A percentile compares a stretch with the other conserved stretches of the same genome.
Conservation (phyloP, 2,329 filamentous ascomycete species). For the Penicillium sumatraense region DNA sequence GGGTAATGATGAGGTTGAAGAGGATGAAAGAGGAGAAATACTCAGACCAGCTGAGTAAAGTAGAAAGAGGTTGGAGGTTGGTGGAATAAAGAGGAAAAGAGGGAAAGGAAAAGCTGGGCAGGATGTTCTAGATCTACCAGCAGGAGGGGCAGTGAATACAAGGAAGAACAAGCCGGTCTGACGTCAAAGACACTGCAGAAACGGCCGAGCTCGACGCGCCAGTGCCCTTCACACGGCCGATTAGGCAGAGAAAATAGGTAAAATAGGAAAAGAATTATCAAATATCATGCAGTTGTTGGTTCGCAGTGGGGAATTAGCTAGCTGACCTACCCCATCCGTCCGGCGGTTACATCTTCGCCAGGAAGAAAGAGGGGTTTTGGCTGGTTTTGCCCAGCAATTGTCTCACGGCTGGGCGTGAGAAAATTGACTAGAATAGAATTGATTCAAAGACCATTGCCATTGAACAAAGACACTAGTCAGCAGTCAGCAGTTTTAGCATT, state of each 20-base stretch:
- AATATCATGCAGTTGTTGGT: neutral
- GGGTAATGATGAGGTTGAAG: conserved; percentile 6
- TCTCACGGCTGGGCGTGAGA: too few relatives aligned
- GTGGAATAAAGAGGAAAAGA: neutral
- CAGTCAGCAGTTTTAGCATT: neutral
- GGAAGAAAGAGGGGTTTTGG: neutral
- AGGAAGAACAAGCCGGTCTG: conserved; percentile 8
- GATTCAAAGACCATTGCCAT: neutral
- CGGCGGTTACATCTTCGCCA: conserved; percentile 4
- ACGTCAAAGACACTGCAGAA: conserved; percentile 21
- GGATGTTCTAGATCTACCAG: neutral
- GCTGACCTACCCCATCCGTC: neutral
- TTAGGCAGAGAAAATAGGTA: neutral
- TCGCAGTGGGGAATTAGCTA: neutral
- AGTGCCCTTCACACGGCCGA: neutral
- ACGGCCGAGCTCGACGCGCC: neutral
- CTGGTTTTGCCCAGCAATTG: neutral
- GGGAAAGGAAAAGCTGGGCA: neutral
- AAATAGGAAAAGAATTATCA: too few relatives aligned
- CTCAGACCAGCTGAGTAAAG: conserved; percentile 33
- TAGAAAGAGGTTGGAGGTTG: neutral
- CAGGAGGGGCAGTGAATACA: neutral
- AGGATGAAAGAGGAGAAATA: neutral
- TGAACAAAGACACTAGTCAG: neutral
- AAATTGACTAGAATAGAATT: neutral